Evolutionary conservation across 352 stramenopile genomes (phyloP), one percentile per base, ranked within the genome.

Genomic region (Pythium myriotylum): DNA sequence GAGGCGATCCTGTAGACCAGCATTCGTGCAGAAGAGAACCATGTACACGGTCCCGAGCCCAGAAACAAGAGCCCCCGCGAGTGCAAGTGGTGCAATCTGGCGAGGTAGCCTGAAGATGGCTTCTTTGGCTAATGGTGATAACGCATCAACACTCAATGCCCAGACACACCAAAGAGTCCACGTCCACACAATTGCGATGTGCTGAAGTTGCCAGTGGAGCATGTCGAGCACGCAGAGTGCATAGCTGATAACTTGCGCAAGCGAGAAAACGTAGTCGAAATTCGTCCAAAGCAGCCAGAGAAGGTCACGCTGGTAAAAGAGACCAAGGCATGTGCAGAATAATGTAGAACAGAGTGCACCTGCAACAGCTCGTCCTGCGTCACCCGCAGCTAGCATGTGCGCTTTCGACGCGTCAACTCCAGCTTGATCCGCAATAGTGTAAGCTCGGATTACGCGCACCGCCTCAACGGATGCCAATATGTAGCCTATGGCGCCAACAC

Each of bases 211-310:
- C 55, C 60, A 42, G 46, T 26, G 42, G 49, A 39, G 20, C 42
- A 60, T 42, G 35, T 54, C 47, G n/a, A 32, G 7, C 1, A 54
- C 14, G 29, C 48, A 45, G 17, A 41, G 12, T 3, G 24, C 26
- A 32, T 42, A 55, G 17, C 26, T 16, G n/a, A 43, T 14, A 2
- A 45, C 5, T 10, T 23, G 33, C 22, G 45, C 51, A 5, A 55
- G 9, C 17, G 51, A 43, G 27, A 51, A 67, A 13, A 61, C n/a
- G 32, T 62, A 62, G 12, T 41, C 37, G 39, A 67, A 67, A 37
- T 48, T 62, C 3, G 37, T 43, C 2, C 50, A 7, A 17, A 67
- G 39, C 7, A 47, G 7, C 19, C 43, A 32, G 1, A 67, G 16
- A 1, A 67, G 17, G 16, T 62, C 51, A 24, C 37, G 27, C 35